phyloP scores from a whole-genome alignment of 208 protist genomes.

The Acanthamoeba royreba region DNA sequence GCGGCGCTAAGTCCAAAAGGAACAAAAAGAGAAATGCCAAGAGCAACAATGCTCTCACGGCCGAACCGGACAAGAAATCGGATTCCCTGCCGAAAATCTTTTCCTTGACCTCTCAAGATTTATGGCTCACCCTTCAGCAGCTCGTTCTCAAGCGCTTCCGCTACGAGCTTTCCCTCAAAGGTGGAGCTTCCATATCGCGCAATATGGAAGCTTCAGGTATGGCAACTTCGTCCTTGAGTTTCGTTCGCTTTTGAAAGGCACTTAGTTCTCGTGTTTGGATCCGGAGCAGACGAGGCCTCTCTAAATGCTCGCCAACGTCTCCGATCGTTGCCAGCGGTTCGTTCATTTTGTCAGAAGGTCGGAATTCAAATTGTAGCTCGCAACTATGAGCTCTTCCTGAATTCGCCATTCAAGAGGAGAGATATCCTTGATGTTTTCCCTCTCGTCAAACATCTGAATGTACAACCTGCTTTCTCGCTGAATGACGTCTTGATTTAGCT shows the following conservation, averaged over 20 bases:
- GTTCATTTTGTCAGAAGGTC: slow-evolving; percentile 57
- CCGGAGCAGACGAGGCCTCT: neutral
- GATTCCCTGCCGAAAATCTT: neutral
- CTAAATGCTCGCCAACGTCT: neutral
- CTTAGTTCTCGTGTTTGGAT: neutral
- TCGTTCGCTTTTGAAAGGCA: neutral
- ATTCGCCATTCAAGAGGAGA: slow-evolving; percentile 40
- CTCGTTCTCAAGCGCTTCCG: neutral
- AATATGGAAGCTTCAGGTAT: neutral
- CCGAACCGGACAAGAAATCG: neutral
- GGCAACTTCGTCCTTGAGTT: neutral
- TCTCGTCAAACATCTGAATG: slow-evolving; percentile 66
- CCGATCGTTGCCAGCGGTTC: neutral
- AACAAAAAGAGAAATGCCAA: neutral
- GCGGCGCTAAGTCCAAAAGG: neutral
- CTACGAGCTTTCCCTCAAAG: neutral
- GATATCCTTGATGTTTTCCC: slow-evolving; percentile 64
- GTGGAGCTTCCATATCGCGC: neutral
- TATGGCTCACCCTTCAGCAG: neutral
- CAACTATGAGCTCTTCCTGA: slow-evolving; percentile 57
- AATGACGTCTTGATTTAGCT: neutral
- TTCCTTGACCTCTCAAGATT: neutral
- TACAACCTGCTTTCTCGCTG: neutral
- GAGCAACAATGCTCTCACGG: neutral
- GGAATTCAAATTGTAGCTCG: slow-evolving; percentile 55